Evolutionary conservation across 2,329 filamentous ascomycete species (phyloP), one percentile per base, ranked within the genome.

Genomic region (Bipolaris oryzae): DNA sequence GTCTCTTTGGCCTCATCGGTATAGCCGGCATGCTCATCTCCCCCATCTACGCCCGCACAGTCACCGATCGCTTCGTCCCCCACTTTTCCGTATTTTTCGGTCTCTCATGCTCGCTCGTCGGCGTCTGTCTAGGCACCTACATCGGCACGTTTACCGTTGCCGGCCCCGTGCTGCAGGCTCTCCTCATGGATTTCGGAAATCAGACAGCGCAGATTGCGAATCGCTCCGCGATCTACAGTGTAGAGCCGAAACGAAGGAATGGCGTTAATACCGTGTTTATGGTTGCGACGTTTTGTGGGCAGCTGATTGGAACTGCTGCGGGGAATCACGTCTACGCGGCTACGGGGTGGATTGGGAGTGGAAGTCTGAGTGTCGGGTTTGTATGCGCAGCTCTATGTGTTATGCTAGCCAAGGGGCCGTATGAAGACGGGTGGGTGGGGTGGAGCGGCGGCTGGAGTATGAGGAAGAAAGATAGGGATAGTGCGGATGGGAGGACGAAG

Each of bases 241-340:
- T 94, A 20, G 88, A 89, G 50, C 87, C 90, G 0, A 87, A 85
- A 57, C 87, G 87, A 0, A 78, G 89, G 4, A 95, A 92, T 74
- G 77, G 91, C 3, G 84, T 94, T 21, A 95, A 95, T 70, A 92
- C 90, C 0, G 89, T 87, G 1, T 95, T 92, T 68, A 95, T 94
- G 91, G 82, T 92, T 0, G 82, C 83, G 7, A 86, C 85, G 0
- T 94, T 94, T 67, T 86, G 84, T 25, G 91, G 91, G 0, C 91
- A 95, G 77, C 69, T 95, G 44, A 87, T 87, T 1, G 90, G 90
- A 0, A 84, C 81, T 2, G 75, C 78, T 9, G 79, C 76, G 0
- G 83, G 83, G 0, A 85, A 83, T 59, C 76, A 80, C 42, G 72
- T 87, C 11, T 88, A 85, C 68, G 83, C 82, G 5, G 58, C 73